Evolutionary conservation across 2,329 filamentous ascomycete genomes (phyloP).

Genomic region (Periconia digitata): DNA sequence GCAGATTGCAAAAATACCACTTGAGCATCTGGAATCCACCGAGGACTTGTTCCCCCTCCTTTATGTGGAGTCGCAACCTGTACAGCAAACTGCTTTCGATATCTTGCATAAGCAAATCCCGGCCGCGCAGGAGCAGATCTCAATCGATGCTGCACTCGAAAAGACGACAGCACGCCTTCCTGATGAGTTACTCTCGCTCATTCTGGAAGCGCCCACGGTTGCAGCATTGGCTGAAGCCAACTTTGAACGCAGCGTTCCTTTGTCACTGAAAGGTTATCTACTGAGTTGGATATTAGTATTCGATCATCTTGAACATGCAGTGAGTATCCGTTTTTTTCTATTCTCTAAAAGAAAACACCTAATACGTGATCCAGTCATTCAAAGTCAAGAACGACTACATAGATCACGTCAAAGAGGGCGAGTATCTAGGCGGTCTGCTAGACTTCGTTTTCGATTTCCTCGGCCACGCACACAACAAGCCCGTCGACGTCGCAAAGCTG

Average conservation of each 20-base stretch:
- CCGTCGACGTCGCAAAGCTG: conserved; percentile 70
- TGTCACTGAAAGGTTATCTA: conserved; percentile 74
- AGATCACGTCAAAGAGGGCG: conserved; percentile 73
- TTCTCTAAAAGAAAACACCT: background rate
- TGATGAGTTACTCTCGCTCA: conserved; percentile 79
- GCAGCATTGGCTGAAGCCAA: conserved; percentile 66
- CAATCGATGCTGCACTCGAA: conserved; percentile 73
- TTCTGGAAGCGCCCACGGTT: conserved; percentile 75
- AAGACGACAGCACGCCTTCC: conserved; percentile 74
- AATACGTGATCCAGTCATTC: conserved; percentile 58
- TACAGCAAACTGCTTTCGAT: conserved; percentile 80
- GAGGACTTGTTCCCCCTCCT: conserved; percentile 74
- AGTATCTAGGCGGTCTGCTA: conserved; percentile 69
- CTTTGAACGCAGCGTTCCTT: conserved; percentile 67
- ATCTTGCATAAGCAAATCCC: conserved; percentile 82
- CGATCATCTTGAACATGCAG: conserved; percentile 74
- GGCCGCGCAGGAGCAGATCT: conserved; percentile 74
- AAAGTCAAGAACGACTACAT: conserved; percentile 82
- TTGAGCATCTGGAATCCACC: conserved; percentile 63
- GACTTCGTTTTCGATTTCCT: conserved; percentile 83
- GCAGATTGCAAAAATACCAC: conserved; percentile 65
- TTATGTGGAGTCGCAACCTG: conserved; percentile 70
- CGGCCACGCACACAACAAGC: conserved; percentile 72
- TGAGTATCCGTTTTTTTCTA: conserved; percentile 29
- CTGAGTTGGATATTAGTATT: conserved; percentile 89